Conservation (phyloP, 306 rosid species). For the Pueraria montana region DNA sequence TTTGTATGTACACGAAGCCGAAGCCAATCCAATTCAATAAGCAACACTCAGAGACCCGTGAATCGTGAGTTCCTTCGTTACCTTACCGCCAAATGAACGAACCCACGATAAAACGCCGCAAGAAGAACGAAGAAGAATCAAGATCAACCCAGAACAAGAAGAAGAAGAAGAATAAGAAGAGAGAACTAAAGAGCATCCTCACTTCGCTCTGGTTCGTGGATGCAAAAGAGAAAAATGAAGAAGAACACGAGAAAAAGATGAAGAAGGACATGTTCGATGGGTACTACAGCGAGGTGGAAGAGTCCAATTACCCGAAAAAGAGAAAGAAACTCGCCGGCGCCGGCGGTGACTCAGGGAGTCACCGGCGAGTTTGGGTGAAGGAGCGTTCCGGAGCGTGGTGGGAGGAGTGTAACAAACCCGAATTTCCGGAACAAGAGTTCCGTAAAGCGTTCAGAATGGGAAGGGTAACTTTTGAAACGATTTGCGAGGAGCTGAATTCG, state of each 20-base stretch:
- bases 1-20: no score
- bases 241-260: neutral
- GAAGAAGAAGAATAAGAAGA: conserved; percentile 56
- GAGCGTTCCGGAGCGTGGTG: conserved; percentile 94
- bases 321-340: conserved; percentile 58
- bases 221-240: conserved; percentile 28
- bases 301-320: conserved; percentile 52
- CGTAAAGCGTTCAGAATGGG: conserved; percentile 82
- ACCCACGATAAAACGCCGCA: conserved; percentile 39
- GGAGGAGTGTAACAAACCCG: conserved; percentile 82
- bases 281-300: conserved; percentile 52
- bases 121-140: conserved; percentile 40
- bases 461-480: conserved; percentile 67
- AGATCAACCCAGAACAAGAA: conserved; percentile 38
- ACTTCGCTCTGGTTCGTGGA: conserved; percentile 61
- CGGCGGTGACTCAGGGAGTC: conserved; percentile 21
- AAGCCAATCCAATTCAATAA: neutral
- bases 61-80: neutral
- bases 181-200: conserved; percentile 59
- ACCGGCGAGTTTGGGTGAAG: conserved; percentile 86
- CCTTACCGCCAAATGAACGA: conserved; percentile 44
- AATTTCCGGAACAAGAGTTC: conserved; percentile 83
- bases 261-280: neutral
- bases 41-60: neutral
- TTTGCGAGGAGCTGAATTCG: conserved; percentile 85